phyloP scores from a whole-genome alignment of 2,329 filamentous ascomycete species.

The Penicillium decumbens region DNA sequence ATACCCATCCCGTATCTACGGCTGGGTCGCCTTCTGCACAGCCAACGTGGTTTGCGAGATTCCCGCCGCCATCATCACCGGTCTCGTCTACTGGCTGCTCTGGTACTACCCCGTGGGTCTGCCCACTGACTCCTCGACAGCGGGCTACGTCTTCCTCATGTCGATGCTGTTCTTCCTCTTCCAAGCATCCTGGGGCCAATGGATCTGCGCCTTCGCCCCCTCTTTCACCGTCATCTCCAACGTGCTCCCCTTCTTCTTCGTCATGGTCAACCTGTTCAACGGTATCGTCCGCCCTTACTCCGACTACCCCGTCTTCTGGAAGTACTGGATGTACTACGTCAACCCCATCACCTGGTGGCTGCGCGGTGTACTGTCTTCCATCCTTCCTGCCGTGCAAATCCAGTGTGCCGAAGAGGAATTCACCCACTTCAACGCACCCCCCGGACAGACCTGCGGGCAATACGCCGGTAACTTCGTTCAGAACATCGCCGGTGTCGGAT shows the following conservation, averaged over 20 bases:
- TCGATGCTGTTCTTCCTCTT: slow-evolving; percentile 72
- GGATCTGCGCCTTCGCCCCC: slow-evolving; percentile 77
- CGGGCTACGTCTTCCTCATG: slow-evolving; percentile 77
- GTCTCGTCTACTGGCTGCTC: slow-evolving; percentile 64
- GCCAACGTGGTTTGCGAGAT: slow-evolving; percentile 70
- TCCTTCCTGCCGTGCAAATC: slow-evolving; percentile 52
- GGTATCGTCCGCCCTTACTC: slow-evolving; percentile 67
- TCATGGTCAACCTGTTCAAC: slow-evolving; percentile 72
- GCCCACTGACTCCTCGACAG: slow-evolving; percentile 58
- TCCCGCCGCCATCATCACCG: slow-evolving; percentile 61
- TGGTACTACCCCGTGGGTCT: slow-evolving; percentile 76
- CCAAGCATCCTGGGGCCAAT: slow-evolving; percentile 71
- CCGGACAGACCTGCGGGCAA: slow-evolving; percentile 57
- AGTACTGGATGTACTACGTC: slow-evolving; percentile 65
- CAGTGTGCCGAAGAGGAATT: slow-evolving; percentile 54
- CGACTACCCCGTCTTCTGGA: slow-evolving; percentile 64
- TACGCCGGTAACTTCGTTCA: slow-evolving; percentile 61
- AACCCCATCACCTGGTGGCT: slow-evolving; percentile 70
- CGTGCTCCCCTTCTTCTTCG: slow-evolving; percentile 72
- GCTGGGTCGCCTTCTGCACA: slow-evolving; percentile 70
- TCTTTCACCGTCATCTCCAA: slow-evolving; percentile 75
- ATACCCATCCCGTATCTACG: slow-evolving; percentile 69
- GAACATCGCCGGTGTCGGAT: slow-evolving; percentile 50
- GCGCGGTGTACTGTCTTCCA: slow-evolving; percentile 62
- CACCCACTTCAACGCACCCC: slow-evolving; percentile 61